Evolutionary conservation across 2,329 filamentous ascomycete species (phyloP), one percentile per base, ranked within the genome.

Genomic region (Colletotrichum simmondsii): DNA sequence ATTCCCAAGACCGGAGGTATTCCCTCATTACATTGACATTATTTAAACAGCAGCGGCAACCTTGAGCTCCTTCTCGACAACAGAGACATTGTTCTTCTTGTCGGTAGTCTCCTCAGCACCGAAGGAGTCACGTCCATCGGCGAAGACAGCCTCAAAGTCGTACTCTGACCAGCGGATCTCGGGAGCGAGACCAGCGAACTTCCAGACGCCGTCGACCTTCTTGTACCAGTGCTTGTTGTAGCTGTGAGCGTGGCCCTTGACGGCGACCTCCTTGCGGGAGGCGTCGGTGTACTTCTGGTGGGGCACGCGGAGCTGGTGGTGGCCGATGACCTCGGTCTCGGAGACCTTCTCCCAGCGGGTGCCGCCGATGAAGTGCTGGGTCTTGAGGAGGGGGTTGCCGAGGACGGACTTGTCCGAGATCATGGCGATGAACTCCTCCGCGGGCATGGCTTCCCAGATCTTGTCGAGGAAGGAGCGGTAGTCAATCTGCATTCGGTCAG

Each of bases 361-460:
- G 42, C 85, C 87, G 64, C 90, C 90, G 76, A 92, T 87, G 77
- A 92, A 88, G 82, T 92, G 91, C 80, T 93, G 91, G 7, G 91
- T 92, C 80, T 88, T 89, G 70, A 92, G 84, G 24, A 88, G 85
- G 42, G 87, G 87, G 81, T 92, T 89, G 72, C 91, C 90, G 30
- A 93, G 84, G 73, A 92, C 90, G 2, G 84, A 81, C 24, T 83
- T 81, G 78, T 86, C 85, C 30, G 88, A 89, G 76, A 91, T 83
- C 89, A 92, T 91, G 75, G 81, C 77, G 78, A 92, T 83, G 82
- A 87, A 92, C n/a, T 92, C 89, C 3, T 88, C 85, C 1, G 89
- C 88, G 1, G 88, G 84, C 89, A 92, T 91, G 62, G 86, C 85
- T 61, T 89, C 87, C 90, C 90, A 92, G 68, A 88, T 80, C 78